These are phyloP conservation scores for Calonectria multiphialidica DNA, from an alignment of 2,329 filamentous ascomycete genomes.

Conservation along the genomic window DNA sequence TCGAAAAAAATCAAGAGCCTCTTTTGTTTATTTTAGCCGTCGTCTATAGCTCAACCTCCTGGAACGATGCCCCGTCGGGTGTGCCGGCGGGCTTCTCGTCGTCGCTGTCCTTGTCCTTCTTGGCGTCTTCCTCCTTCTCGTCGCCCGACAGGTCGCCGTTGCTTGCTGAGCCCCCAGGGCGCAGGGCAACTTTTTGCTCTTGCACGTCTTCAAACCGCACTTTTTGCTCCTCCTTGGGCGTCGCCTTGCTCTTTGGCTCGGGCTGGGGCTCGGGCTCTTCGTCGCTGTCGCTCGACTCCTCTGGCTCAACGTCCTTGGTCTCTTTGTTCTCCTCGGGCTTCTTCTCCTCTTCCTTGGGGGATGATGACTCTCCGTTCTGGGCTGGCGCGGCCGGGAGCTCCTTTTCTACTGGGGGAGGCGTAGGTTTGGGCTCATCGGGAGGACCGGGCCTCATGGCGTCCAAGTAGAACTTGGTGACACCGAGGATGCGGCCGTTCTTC, in stretches of 20 bases:
- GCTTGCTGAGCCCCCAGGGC: conserved; percentile 48
- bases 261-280: conserved; percentile 50
- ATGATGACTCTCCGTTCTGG: conserved; percentile 36
- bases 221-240: conserved; percentile 65
- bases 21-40: conserved; percentile 9
- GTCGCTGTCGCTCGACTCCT: conserved; percentile 41
- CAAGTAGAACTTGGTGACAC: conserved; percentile 95
- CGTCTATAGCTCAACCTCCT: conserved; percentile 70
- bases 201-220: conserved; percentile 67
- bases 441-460: conserved; percentile 75
- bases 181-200: conserved; percentile 65
- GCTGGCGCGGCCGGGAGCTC: conserved; percentile 43
- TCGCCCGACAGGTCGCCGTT: conserved; percentile 48
- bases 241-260: conserved; percentile 52
- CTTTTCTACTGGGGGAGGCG: conserved; percentile 49
- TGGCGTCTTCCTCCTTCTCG: conserved; percentile 44
- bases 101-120: conserved; percentile 48
- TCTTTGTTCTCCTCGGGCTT: conserved; percentile 42
- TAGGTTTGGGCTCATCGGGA: conserved; percentile 48
- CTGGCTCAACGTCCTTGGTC: conserved; percentile 30
- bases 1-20: background rate
- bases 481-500: conserved; percentile 89
- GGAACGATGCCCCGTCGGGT: conserved; percentile 71
- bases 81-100: conserved; percentile 59
- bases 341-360: conserved; percentile 43